A percentile compares a stretch with the other conserved stretches of the same genome.
These are phyloP conservation scores for Phytophthora idaei DNA, from an alignment of 352 stramenopile species.

Conservation along the genomic window DNA sequence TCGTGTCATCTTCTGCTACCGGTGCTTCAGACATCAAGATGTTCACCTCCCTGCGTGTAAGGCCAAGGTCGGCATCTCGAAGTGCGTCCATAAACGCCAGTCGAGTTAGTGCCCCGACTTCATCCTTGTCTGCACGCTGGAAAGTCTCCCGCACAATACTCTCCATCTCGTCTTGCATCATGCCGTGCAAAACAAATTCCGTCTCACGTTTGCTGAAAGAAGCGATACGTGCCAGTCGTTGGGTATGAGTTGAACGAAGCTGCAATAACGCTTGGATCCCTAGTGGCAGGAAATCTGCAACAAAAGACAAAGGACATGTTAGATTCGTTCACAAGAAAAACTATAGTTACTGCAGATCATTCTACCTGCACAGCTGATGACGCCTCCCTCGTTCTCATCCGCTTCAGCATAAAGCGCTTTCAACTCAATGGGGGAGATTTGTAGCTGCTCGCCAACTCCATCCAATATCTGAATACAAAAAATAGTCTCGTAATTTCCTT, in stretches of 20 bases:
- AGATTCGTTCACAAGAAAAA: background rate
- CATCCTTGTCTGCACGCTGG: slow-evolving; percentile 64
- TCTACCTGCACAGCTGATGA: slow-evolving; percentile 51
- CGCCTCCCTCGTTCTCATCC: slow-evolving; percentile 64
- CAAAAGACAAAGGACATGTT: background rate
- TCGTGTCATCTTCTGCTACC: slow-evolving; percentile 30
- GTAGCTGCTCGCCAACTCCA: slow-evolving; percentile 52
- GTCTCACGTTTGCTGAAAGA: slow-evolving; percentile 48
- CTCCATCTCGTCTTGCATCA: slow-evolving; percentile 85
- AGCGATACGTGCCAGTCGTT: slow-evolving; percentile 52
- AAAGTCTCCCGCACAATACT: slow-evolving; percentile 81
- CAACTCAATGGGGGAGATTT: slow-evolving; percentile 61
- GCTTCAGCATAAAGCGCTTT: slow-evolving; percentile 68
- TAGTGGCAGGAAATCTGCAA: slow-evolving; percentile 55
- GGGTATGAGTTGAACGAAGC: slow-evolving; percentile 48
- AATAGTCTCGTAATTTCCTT: background rate
- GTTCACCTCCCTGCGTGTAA: slow-evolving; percentile 79
- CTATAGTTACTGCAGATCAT: background rate
- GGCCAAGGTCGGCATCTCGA: slow-evolving; percentile 69
- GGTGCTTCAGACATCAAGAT: slow-evolving; percentile 72
- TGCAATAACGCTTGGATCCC: slow-evolving; percentile 53
- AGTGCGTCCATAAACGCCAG: slow-evolving; percentile 73
- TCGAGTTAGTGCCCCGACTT: slow-evolving; percentile 49
- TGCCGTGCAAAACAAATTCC: slow-evolving; percentile 72
- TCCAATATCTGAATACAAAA: slow-evolving; percentile 33